A percentile compares a stretch with the other conserved stretches of the same genome.
These are phyloP conservation scores for Pyrus pyrifolia DNA, from an alignment of 306 rosid genomes.

Conservation along the genomic window DNA sequence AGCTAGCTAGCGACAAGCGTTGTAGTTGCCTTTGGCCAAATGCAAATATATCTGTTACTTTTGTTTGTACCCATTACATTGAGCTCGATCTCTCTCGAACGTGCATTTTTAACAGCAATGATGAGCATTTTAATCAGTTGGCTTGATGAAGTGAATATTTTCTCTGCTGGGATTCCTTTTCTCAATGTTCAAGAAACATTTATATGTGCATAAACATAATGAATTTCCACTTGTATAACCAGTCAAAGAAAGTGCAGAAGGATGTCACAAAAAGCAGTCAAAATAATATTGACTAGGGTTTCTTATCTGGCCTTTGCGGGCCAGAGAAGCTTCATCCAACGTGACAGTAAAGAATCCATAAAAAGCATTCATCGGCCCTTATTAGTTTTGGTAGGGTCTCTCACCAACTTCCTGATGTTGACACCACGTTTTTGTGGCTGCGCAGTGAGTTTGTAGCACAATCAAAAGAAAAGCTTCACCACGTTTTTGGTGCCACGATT, in stretches of 20 bases:
- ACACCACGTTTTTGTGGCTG: conserved; percentile 1
- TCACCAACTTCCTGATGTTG: conserved; percentile 37
- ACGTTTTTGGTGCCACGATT: neutral
- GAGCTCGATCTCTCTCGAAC: neutral
- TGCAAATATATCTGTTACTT: neutral
- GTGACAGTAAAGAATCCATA: conserved; percentile 21
- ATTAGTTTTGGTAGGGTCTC: neutral
- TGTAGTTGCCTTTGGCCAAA: conserved; percentile 12
- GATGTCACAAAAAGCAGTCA: conserved; percentile 44
- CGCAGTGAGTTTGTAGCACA: neutral
- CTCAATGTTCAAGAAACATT: neutral
- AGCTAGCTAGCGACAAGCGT: neutral
- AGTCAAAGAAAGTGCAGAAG: conserved; percentile 3
- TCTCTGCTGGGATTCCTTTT: neutral
- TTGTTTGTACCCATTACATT: neutral
- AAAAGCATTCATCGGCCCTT: conserved; percentile 19
- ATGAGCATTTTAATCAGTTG: conserved; percentile 7
- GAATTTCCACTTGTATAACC: neutral
- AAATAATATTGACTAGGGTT: conserved; percentile 18
- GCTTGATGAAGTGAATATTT: neutral
- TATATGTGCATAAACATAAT: neutral
- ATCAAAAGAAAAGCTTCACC: neutral
- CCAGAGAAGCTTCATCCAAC: conserved; percentile 16
- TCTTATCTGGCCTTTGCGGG: conserved; percentile 13
- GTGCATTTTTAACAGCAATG: neutral